Percentiles rank a stretch among this genome's conserved stretches.
Evolutionary conservation across 2,329 filamentous ascomycete genomes (phyloP).

Genomic region (Aspergillus bombycis): DNA sequence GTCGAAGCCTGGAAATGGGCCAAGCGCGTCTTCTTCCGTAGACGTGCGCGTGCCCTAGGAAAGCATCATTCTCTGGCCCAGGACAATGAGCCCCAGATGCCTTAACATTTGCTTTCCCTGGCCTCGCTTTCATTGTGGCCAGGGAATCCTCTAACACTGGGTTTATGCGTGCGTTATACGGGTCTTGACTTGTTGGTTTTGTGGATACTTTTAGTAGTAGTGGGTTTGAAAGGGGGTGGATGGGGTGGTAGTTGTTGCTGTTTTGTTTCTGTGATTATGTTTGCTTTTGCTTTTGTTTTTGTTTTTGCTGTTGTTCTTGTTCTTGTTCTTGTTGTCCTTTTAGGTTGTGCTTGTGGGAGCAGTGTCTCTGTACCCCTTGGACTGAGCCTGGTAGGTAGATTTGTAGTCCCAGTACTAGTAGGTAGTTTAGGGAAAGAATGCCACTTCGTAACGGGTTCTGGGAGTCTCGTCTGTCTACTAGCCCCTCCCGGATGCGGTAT

Average conservation of each 20-base stretch:
- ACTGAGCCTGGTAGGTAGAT: not conserved
- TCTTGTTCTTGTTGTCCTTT: not conserved
- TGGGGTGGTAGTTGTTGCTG: not conserved
- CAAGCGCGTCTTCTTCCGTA: constrained; percentile 60
- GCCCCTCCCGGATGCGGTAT: not conserved
- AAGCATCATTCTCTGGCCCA: not conserved
- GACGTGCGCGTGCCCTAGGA: not conserved
- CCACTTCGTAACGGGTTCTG: not conserved
- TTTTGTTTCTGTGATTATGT: not conserved
- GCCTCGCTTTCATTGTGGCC: constrained; percentile 9
- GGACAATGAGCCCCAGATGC: not conserved
- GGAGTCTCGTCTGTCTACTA: not conserved
- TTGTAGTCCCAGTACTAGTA: not conserved
- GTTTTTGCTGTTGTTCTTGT: not conserved
- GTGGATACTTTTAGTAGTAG: not conserved
- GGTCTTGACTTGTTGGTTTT: constrained; percentile 4
- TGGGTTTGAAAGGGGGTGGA: not conserved
- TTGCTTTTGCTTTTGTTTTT: not conserved
- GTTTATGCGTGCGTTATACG: not conserved
- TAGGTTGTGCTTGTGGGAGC: not conserved
- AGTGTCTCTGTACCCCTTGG: not conserved
- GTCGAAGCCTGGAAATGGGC: constrained; percentile 67
- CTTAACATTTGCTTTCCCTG: constrained; percentile 25
- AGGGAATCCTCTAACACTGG: constrained; percentile 13
- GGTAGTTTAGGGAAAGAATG: not conserved